phyloP scores from a whole-genome alignment of 805 yeast genomes.

The Yarrowia keelungensis region DNA sequence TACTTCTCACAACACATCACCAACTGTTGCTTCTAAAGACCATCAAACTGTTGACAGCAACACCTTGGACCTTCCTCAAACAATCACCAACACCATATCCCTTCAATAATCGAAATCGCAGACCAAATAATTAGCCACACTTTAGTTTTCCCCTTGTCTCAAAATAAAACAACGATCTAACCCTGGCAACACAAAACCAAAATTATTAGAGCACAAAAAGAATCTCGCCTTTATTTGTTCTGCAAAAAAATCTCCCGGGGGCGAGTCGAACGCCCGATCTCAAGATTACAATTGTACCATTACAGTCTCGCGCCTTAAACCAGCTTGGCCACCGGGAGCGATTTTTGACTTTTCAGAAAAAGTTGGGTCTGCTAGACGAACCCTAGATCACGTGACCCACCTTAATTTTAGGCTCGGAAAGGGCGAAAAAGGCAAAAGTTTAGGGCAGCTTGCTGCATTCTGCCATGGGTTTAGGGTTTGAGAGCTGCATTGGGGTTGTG shows the following conservation, averaged over 20 bases:
- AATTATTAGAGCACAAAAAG: not conserved
- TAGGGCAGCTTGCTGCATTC: constrained; percentile 12
- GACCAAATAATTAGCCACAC: too few relatives aligned
- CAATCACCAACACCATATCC: too few relatives aligned
- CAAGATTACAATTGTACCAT: constrained; percentile 37
- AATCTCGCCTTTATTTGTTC: not conserved
- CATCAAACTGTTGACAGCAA: too few relatives aligned
- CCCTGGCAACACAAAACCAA: too few relatives aligned
- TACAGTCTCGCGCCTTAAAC: constrained; percentile 39
- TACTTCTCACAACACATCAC: too few relatives aligned
- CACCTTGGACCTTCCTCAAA: too few relatives aligned
- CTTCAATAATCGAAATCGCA: too few relatives aligned
- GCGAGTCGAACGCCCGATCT: constrained; percentile 40
- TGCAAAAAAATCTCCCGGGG: constrained; percentile 34
- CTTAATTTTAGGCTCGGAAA: not conserved
- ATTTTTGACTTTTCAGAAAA: constrained; percentile 3
- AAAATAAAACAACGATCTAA: too few relatives aligned
- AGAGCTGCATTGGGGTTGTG: not conserved
- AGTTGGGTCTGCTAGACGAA: not conserved
- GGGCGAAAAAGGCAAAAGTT: not conserved
- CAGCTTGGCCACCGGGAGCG: constrained; percentile 39
- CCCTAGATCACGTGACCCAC: not conserved
- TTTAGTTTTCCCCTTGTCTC: too few relatives aligned
- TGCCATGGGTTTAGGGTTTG: not conserved
- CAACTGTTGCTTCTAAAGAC: too few relatives aligned